These are phyloP conservation scores for Mortierella claussenii DNA, from an alignment of 192 early-diverging fungal genomes.

Conservation along the genomic window DNA sequence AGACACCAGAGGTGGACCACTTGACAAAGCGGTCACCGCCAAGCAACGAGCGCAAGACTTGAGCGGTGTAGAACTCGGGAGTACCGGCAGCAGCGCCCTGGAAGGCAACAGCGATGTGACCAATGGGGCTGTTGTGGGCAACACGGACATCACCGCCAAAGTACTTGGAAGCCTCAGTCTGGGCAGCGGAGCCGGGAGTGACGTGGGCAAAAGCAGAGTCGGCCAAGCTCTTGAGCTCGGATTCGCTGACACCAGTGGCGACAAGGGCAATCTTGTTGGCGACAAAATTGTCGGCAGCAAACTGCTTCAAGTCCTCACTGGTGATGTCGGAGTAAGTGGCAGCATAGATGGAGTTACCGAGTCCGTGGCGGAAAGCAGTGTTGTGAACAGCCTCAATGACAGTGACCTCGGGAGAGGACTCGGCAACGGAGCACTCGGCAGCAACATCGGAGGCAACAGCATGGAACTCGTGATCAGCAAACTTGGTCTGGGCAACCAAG, in stretches of 20 bases:
- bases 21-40: conserved; percentile 71
- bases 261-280: conserved; percentile 85
- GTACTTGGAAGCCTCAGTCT: conserved; percentile 69
- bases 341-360: conserved; percentile 95
- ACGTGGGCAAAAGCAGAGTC: conserved; percentile 66
- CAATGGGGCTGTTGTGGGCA: conserved; percentile 61
- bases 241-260: conserved; percentile 82
- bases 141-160: conserved; percentile 88
- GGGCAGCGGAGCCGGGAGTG: conserved; percentile 49
- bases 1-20: conserved; percentile 66
- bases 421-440: conserved; percentile 74
- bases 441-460: conserved; percentile 70
- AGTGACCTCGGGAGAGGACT: conserved; percentile 68
- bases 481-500: conserved; percentile 83
- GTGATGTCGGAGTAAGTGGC: conserved; percentile 68
- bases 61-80: conserved; percentile 70
- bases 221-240: conserved; percentile 74
- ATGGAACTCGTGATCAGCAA: conserved; percentile 87
- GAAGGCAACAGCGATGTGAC: conserved; percentile 88
- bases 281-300: conserved; percentile 76
- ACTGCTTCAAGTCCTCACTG: conserved; percentile 77
- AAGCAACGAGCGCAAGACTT: conserved; percentile 69
- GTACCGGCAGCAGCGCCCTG: conserved; percentile 69
- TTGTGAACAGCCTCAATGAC: conserved; percentile 86
- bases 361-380: conserved; percentile 91